Evolutionary conservation across 2,329 filamentous ascomycete species (phyloP), one percentile per base, ranked within the genome.

Genomic region (Fusarium falciforme): DNA sequence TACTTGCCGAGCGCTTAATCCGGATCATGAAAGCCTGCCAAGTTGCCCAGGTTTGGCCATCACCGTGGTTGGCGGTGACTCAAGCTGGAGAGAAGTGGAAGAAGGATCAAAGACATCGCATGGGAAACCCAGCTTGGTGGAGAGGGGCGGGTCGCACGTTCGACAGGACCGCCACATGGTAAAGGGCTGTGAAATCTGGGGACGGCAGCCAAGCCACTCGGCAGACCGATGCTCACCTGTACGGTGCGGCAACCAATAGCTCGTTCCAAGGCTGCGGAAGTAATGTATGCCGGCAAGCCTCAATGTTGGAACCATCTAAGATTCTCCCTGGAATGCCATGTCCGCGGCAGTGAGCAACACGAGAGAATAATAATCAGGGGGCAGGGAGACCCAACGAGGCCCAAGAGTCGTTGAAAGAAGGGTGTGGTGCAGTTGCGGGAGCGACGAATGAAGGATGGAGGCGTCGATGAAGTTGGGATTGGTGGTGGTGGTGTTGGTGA

Each of bases 401-500:
- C 29, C 58, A 68, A 40, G 64, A 58, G 57, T 61, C 58, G 68
- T 42, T 60, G 38, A 44, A 68, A 64, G 31, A 64, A 73, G 64
- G 66, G 71, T 73, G 72, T 73, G 65, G 57, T 68, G 62, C 64
- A 61, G 66, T 69, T 65, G 62, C 49, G 61, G 55, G 68, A 73
- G 17, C 44, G 44, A 67, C 66, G 71, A 77, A 73, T 77, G 58
- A 70, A 66, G 61, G 68, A 77, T 67, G 61, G 62, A 31, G 62
- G 52, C 52, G 63, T 68, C 59, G 70, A 74, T 71, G 52, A 73
- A 66, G 62, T 68, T 72, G 74, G 73, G 67, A 64, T 35, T 73
- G 63, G 58, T 64, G 65, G 67, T 71, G 64, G 75, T 67, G 65
- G 70, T 74, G 58, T 70, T 71, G 76, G 64, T 77, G 76, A 77